Conservation (phyloP, 495 filamentous ascomycete species). For the Penicillium malachiteum region DNA sequence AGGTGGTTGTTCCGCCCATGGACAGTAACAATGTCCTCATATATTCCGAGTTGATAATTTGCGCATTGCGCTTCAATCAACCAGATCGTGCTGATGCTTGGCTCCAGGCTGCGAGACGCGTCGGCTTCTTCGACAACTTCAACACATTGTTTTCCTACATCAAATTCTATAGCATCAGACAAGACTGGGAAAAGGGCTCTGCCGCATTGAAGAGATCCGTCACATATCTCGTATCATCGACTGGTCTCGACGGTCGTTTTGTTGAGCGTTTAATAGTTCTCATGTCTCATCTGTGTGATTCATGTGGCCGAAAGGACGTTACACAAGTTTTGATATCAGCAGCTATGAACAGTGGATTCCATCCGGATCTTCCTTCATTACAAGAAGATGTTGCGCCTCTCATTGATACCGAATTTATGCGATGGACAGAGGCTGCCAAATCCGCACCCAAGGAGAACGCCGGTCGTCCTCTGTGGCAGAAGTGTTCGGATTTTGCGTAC, state of each 20-base stretch:
- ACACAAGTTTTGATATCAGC: slow-evolving; percentile 36
- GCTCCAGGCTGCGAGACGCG: slow-evolving; percentile 35
- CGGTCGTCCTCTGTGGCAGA: slow-evolving; percentile 32
- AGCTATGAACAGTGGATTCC: slow-evolving; percentile 40
- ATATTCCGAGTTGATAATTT: slow-evolving; percentile 34
- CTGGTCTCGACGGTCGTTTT: slow-evolving; percentile 19
- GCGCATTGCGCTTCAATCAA: slow-evolving; percentile 43
- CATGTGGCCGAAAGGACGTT: slow-evolving; percentile 30
- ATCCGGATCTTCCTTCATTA: slow-evolving; percentile 20
- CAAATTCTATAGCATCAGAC: slow-evolving; percentile 39
- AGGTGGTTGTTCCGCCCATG: slow-evolving; percentile 37
- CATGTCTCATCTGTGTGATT: slow-evolving; percentile 43
- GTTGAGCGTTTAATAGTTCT: slow-evolving; percentile 37
- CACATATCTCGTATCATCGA: slow-evolving; percentile 38
- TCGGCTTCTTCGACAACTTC: slow-evolving; percentile 43
- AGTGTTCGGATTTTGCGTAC: slow-evolving; percentile 36
- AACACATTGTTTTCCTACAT: slow-evolving; percentile 39
- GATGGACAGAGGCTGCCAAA: slow-evolving; percentile 31
- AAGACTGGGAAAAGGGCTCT: slow-evolving; percentile 38
- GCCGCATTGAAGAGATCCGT: slow-evolving; percentile 34
- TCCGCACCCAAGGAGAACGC: slow-evolving; percentile 11
- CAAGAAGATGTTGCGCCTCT: slow-evolving; percentile 30
- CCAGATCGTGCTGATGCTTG: slow-evolving; percentile 46
- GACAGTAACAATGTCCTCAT: slow-evolving; percentile 35
- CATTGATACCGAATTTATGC: slow-evolving; percentile 20